Percentiles rank a stretch among this genome's conserved stretches.
phyloP scores from a whole-genome alignment of 2,329 filamentous ascomycete species.

The Fusarium torulosum region DNA sequence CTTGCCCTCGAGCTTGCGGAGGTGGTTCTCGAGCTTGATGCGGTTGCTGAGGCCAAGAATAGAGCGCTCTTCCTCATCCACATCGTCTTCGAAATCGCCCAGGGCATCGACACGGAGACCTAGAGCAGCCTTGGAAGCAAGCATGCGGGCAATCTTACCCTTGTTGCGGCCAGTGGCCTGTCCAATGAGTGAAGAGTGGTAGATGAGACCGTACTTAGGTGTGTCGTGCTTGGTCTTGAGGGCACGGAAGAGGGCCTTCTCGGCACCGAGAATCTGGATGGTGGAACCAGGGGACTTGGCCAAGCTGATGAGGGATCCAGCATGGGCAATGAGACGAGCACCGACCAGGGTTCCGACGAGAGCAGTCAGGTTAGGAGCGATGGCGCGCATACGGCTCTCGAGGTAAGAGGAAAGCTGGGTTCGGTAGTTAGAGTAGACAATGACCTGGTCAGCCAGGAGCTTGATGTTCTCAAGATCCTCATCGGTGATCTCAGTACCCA shows the following conservation, averaged over 20 bases:
- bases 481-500: constrained; percentile 96
- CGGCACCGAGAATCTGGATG: constrained; percentile 97
- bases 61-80: constrained; percentile 90
- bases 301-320: constrained; percentile 92
- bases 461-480: constrained; percentile 95
- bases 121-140: constrained; percentile 92
- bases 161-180: constrained; percentile 99
- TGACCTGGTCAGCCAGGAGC: constrained; percentile 91
- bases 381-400: constrained; percentile 92
- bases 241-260: constrained; percentile 98
- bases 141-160: constrained; percentile 98
- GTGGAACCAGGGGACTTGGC: constrained; percentile 96
- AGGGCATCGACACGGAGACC: constrained; percentile 92
- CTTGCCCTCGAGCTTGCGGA: constrained; percentile 89
- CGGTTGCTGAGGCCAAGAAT: constrained; percentile 80
- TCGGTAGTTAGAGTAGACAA: constrained; percentile 91
- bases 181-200: constrained; percentile 92
- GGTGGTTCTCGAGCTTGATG: constrained; percentile 79
- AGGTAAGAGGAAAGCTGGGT: constrained; percentile 90
- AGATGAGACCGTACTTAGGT: constrained; percentile 96
- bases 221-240: constrained; percentile 99
- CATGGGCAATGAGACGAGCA: constrained; percentile 93
- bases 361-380: constrained; percentile 94
- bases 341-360: constrained; percentile 95
- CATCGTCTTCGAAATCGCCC: constrained; percentile 68